These are phyloP conservation scores for Quercus bicolor DNA, from an alignment of 306 rosid genomes.

Conservation along the genomic window DNA sequence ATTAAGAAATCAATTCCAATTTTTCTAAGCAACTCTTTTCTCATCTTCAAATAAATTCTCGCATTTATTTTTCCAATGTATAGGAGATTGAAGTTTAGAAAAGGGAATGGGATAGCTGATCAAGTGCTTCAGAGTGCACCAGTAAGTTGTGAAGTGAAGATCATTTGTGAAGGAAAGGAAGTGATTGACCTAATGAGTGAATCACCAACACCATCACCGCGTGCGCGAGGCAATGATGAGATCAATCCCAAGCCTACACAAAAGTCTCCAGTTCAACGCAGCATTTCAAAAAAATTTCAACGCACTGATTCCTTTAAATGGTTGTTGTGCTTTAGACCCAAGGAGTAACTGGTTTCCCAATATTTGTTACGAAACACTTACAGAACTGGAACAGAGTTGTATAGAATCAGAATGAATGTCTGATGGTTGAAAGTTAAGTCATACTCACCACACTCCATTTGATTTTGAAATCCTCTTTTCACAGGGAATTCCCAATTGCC, in stretches of 20 bases:
- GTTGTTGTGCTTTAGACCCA: slow-evolving; percentile 56
- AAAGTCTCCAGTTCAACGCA: neutral
- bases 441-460: too few species aligned
- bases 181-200: slow-evolving; percentile 25
- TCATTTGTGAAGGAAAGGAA: slow-evolving; percentile 68
- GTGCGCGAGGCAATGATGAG: slow-evolving; percentile 27
- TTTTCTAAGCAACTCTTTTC: neutral
- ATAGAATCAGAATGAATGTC: slow-evolving; percentile 22
- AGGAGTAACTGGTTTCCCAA: neutral
- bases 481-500: too few species aligned
- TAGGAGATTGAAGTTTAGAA: slow-evolving; percentile 62
- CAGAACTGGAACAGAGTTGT: slow-evolving; percentile 7
- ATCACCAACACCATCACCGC: slow-evolving; percentile 21
- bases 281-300: slow-evolving; percentile 6
- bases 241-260: slow-evolving; percentile 26
- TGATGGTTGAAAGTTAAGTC: neutral
- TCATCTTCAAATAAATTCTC: neutral
- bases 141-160: slow-evolving; percentile 52
- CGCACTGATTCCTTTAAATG: slow-evolving; percentile 45
- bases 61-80: slow-evolving; percentile 6
- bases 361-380: too few species aligned
- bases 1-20: neutral
- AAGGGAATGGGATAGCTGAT: slow-evolving; percentile 58
- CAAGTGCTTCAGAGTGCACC: slow-evolving; percentile 57
- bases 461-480: too few species aligned